Base-by-base conservation (phyloP, 768 basidiomycete species). In the Terana coerulea region DNA sequence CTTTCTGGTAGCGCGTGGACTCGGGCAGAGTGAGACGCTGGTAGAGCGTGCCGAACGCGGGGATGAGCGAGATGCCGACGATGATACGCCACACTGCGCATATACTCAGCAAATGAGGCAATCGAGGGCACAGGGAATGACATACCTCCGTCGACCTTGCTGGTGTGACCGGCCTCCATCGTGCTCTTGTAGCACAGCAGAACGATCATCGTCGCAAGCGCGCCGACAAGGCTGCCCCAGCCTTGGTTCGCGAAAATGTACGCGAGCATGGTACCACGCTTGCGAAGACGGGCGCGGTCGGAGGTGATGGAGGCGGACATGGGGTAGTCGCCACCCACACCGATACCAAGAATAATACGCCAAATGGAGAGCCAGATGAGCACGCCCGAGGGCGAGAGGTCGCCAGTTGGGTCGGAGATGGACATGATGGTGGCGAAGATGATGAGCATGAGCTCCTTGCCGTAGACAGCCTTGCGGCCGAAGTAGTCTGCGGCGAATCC, bases 241-340 rank as follows among this genome's bases (percentile, higher is more conserved):
- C 88, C 88, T 65, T 89, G 84, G 64, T 83, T 84, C 0, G 84
- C 75, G 58, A 88, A 89, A 58, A 88, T 85, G 61, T 86, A 88
- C 19, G 82, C 74, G n/a, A 91, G 74, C 67, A 91, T 75, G 0
- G 83, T 84, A 0, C 88, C 88, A 14, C 86, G 77, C 44, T 86
- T 81, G 31, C 79, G 72, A 33, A 88, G 62, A 55, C 77, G 77
- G 5, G 86, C 75, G 12, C 85, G 76, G 58, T 91, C 88, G 5
- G 78, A 79, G 10, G 84, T 79, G 51, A 88, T 71, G 9, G 78
- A 78, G 0, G 87, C 86, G 10, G 78, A 81, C 86, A 89, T 84
- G 1, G 87, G 86, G 61, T 88, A 88, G 64, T 89, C 89, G 2
- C 85, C 88, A 14, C 87, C 89, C 0, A 91, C 81, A 21, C 88